A percentile compares a stretch with the other conserved stretches of the same genome.
Evolutionary conservation across 2,329 filamentous ascomycete genomes (phyloP).

Genomic region (Triangularia verruculosa): DNA sequence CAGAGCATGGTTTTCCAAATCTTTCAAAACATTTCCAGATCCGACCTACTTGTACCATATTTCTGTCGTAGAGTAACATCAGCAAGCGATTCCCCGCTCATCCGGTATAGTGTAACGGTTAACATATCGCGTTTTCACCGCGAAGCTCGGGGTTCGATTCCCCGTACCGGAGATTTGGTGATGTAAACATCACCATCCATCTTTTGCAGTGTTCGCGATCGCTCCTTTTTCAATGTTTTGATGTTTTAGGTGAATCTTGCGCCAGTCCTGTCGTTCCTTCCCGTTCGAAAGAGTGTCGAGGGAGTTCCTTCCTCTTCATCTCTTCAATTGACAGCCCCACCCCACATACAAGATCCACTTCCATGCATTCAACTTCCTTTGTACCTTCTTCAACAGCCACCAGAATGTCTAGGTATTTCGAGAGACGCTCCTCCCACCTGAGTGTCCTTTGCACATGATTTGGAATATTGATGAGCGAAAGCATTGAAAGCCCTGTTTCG

Average conservation of each 20-base stretch:
- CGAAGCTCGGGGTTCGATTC: constrained; percentile 12
- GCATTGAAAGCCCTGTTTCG: background rate
- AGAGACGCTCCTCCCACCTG: no score
- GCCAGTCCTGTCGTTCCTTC: background rate
- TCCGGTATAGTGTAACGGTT: constrained; percentile 12
- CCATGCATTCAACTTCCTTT: background rate
- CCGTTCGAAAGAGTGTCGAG: background rate
- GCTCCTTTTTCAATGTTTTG: background rate
- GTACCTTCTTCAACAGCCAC: background rate
- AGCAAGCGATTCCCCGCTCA: background rate
- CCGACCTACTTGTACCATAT: background rate
- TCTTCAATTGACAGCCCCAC: background rate
- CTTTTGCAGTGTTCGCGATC: background rate
- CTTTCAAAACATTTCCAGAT: no score
- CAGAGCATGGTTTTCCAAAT: no score
- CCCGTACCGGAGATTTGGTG: constrained; percentile 10
- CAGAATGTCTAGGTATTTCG: background rate
- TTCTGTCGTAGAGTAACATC: background rate
- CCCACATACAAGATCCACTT: background rate
- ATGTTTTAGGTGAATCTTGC: background rate
- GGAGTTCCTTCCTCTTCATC: background rate
- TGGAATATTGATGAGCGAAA: no score
- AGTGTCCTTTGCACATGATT: no score
- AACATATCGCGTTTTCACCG: constrained; percentile 12
- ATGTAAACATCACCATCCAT: background rate